Percentiles rank a stretch among this genome's conserved stretches.
Evolutionary conservation across 805 yeast genomes (phyloP).

Genomic region (Lipomyces orientalis): DNA sequence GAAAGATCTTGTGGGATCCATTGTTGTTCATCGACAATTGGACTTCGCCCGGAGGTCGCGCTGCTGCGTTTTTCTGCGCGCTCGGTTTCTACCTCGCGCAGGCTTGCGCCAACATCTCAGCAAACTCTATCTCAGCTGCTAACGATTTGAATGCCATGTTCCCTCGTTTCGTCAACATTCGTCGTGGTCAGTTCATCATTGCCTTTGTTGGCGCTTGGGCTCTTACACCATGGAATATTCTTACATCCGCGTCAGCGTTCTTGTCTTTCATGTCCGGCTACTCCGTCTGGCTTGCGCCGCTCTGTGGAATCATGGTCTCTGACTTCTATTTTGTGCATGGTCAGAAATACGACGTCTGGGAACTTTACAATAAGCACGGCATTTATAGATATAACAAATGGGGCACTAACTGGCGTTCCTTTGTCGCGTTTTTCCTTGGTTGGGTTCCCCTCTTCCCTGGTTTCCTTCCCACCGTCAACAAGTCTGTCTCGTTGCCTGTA

Average conservation of each 20-base stretch:
- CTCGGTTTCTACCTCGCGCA: slow-evolving; percentile 76
- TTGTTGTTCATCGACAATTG: slow-evolving; percentile 50
- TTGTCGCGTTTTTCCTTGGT: slow-evolving; percentile 48
- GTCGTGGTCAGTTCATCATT: slow-evolving; percentile 69
- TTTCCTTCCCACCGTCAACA: slow-evolving; percentile 30
- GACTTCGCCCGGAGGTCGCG: slow-evolving; percentile 60
- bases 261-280: slow-evolving; percentile 82
- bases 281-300: slow-evolving; percentile 79
- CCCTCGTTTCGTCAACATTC: slow-evolving; percentile 59
- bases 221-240: slow-evolving; percentile 80
- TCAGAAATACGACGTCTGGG: slow-evolving; percentile 50
- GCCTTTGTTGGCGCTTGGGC: slow-evolving; percentile 72
- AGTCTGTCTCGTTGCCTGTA: slow-evolving; percentile 5
- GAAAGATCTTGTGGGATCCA: slow-evolving; percentile 56
- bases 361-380: slow-evolving; percentile 49
- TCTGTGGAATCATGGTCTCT: slow-evolving; percentile 71
- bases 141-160: slow-evolving; percentile 56
- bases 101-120: slow-evolving; percentile 75
- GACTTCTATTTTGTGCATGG: slow-evolving; percentile 51
- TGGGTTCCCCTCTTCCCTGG: slow-evolving; percentile 37
- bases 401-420: slow-evolving; percentile 54
- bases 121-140: slow-evolving; percentile 57
- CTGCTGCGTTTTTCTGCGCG: slow-evolving; percentile 78
- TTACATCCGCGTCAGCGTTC: slow-evolving; percentile 71
- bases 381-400: slow-evolving; percentile 51